These are phyloP conservation scores for Brassica nigra DNA, from an alignment of 345 rosid species.

Conservation along the genomic window DNA sequence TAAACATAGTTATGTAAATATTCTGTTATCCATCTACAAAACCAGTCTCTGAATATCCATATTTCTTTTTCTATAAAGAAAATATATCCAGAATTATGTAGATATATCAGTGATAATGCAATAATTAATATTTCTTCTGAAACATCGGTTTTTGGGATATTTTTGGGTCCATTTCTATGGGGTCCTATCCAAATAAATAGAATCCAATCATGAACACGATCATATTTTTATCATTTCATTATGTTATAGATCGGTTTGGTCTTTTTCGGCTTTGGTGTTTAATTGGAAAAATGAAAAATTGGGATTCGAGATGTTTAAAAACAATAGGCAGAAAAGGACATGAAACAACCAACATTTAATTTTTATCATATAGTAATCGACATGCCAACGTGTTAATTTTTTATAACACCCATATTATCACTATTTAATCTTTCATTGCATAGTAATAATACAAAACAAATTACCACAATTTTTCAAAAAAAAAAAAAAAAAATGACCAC, in stretches of 20 bases:
- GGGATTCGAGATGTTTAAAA: conserved; percentile 2
- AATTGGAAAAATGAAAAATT: conserved; percentile 1
- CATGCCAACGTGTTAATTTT: conserved; percentile 13
- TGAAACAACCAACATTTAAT: conserved; percentile 40
- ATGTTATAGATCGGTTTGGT: conserved; percentile 20
- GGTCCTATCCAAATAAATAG: conserved; percentile 33
- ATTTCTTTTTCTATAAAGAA: too few species aligned
- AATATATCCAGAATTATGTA: not conserved
- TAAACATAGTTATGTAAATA: too few species aligned
- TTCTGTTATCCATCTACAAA: too few species aligned
- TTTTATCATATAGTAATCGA: conserved; percentile 29
- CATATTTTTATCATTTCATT: conserved; percentile 26
- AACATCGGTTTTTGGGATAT: not conserved
- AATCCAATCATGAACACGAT: conserved; percentile 18
- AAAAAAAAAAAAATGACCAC: not conserved
- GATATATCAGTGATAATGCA: not conserved
- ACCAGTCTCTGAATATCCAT: too few species aligned
- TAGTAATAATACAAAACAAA: not conserved
- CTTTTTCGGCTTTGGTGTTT: not conserved
- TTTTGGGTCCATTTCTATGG: conserved; percentile 32
- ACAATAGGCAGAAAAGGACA: conserved; percentile 36
- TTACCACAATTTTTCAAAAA: not conserved
- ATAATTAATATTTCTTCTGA: not conserved
- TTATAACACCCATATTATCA: conserved; percentile 13
- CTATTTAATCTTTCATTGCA: conserved; percentile 8